phyloP scores from a whole-genome alignment of 257 asterid species.

The Solanum pimpinellifolium region DNA sequence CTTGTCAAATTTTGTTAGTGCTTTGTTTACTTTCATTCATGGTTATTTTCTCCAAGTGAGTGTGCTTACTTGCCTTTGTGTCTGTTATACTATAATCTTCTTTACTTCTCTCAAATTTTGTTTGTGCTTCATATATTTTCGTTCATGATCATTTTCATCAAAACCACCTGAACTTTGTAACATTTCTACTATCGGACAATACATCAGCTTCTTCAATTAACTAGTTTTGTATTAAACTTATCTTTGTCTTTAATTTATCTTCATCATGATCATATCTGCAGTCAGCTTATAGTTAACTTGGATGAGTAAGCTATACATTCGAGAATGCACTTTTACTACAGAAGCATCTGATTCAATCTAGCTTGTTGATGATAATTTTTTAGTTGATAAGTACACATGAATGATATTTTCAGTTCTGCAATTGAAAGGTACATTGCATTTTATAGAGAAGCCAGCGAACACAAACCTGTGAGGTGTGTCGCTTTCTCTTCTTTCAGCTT shows the following conservation, averaged over 20 bases:
- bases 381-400: not conserved
- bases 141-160: not conserved
- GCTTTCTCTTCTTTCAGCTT: slow-evolving; percentile 26
- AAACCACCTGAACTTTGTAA: not conserved
- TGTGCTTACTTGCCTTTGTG: not conserved
- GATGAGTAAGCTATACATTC: not conserved
- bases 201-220: not conserved
- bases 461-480: slow-evolving; percentile 68
- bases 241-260: not conserved
- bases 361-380: not conserved
- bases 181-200: not conserved
- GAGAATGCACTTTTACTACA: not conserved
- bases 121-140: not conserved
- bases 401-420: not conserved
- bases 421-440: not conserved
- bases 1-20: not conserved
- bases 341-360: not conserved
- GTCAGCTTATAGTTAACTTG: not conserved
- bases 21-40: not conserved
- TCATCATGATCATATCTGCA: not conserved
- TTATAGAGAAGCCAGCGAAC: not conserved
- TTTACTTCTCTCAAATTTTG: not conserved
- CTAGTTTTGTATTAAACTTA: not conserved
- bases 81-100: not conserved
- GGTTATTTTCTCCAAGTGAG: not conserved